Conservation (phyloP, 345 rosid species). For the Aethionema arabicum region DNA sequence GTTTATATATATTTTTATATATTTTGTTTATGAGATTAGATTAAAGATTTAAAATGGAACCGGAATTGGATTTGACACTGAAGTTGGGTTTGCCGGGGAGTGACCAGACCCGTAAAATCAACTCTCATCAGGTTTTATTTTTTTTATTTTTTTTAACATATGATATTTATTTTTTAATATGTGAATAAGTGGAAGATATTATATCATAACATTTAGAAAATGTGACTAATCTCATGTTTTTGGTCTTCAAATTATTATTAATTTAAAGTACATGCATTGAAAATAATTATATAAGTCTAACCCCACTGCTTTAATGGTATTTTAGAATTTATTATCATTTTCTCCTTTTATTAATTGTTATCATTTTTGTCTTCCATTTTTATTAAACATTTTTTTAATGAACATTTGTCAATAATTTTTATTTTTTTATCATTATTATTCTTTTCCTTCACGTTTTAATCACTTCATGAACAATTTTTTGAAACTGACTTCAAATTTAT, state of each 20-base stretch:
- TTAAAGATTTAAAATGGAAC: constrained; percentile 15
- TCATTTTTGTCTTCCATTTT: not conserved
- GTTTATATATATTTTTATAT: not conserved
- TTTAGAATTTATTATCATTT: constrained; percentile 19
- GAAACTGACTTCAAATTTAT: too few relatives aligned
- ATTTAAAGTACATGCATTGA: constrained; percentile 13
- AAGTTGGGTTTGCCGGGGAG: constrained; percentile 29
- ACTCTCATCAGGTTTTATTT: constrained; percentile 25
- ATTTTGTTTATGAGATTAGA: not conserved
- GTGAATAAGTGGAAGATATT: constrained; percentile 6
- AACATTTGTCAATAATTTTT: too few relatives aligned
- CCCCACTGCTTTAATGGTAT: not conserved
- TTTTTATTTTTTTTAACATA: not conserved
- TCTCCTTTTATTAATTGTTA: not conserved
- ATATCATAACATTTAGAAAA: not conserved
- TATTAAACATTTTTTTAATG: too few relatives aligned
- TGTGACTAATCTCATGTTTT: not conserved
- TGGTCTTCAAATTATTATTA: not conserved
- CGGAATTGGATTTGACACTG: constrained; percentile 37
- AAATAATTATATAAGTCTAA: constrained; percentile 9
- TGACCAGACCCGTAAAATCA: constrained; percentile 9
- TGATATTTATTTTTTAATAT: not conserved
- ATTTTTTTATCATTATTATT: too few relatives aligned
- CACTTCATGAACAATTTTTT: too few relatives aligned
- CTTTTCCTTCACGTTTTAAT: too few relatives aligned